A percentile compares a stretch with the other conserved stretches of the same genome.
Conservation (phyloP, 352 stramenopile species). For the Phytophthora citricola region DNA sequence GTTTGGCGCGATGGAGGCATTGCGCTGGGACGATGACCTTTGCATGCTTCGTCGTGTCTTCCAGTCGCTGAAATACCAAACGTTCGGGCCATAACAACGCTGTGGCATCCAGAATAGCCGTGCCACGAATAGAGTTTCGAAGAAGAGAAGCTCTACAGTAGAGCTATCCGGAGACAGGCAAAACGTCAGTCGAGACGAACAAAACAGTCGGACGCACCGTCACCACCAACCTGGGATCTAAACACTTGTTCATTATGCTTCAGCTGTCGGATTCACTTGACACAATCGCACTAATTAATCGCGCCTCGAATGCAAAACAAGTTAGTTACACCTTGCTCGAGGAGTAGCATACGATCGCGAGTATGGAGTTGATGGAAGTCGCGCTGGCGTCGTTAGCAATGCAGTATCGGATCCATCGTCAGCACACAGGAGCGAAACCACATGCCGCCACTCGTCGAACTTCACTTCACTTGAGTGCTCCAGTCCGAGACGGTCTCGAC, state of each 20-base stretch:
- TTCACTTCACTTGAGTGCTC: conserved; percentile 96
- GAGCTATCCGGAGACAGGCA: background rate
- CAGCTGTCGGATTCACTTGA: conserved; percentile 10
- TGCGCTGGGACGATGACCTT: conserved; percentile 3
- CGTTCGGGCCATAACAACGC: too few relatives aligned
- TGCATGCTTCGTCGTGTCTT: background rate
- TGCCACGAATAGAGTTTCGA: background rate
- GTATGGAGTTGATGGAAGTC: conserved; percentile 72
- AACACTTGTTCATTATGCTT: conserved; percentile 18
- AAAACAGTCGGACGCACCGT: background rate
- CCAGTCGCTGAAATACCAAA: too few relatives aligned
- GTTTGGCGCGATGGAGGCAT: background rate
- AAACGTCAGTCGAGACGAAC: background rate
- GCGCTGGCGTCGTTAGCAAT: conserved; percentile 64
- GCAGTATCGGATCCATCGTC: conserved; percentile 92
- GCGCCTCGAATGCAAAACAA: background rate
- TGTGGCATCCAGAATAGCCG: conserved; percentile 1
- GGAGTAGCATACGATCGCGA: conserved; percentile 58
- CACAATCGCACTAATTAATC: conserved; percentile 7
- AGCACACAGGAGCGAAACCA: conserved; percentile 91
- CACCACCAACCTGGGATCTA: background rate
- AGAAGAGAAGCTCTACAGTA: background rate
- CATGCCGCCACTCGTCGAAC: conserved; percentile 94
- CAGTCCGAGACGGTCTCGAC: conserved; percentile 92
- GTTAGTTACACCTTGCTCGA: conserved; percentile 31